These are phyloP conservation scores for Poteriospumella lacustris DNA, from an alignment of 108 stramenopile species.

Conservation along the genomic window DNA sequence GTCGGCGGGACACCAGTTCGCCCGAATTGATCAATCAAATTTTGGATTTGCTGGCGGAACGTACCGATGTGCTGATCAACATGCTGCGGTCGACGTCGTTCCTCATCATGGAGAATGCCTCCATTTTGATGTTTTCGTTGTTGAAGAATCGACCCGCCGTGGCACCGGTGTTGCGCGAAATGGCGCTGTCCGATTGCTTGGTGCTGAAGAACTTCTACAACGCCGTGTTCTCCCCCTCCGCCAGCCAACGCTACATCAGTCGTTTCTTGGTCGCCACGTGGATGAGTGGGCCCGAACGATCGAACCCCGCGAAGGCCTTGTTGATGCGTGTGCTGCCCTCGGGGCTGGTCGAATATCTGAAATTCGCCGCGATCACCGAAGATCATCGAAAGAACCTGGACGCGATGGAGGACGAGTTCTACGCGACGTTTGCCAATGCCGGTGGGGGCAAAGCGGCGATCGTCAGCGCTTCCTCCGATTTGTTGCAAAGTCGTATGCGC, in stretches of 20 bases:
- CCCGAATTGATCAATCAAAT: slow-evolving; percentile 8
- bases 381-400: slow-evolving; percentile 66
- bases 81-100: slow-evolving; percentile 59
- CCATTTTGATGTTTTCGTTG: slow-evolving; percentile 62
- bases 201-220: slow-evolving; percentile 68
- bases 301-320: slow-evolving; percentile 58
- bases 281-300: slow-evolving; percentile 54
- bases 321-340: slow-evolving; percentile 62
- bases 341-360: slow-evolving; percentile 65
- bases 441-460: background rate
- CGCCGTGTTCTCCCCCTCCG: slow-evolving; percentile 65
- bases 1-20: slow-evolving; percentile 24
- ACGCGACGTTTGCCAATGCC: slow-evolving; percentile 19
- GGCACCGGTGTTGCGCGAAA: slow-evolving; percentile 55
- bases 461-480: background rate
- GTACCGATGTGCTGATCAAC: slow-evolving; percentile 56
- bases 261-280: slow-evolving; percentile 71
- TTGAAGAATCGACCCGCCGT: slow-evolving; percentile 56
- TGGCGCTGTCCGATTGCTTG: slow-evolving; percentile 60
- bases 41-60: slow-evolving; percentile 29
- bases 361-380: slow-evolving; percentile 62
- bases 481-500: background rate
- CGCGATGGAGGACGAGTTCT: slow-evolving; percentile 55
- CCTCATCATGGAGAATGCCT: slow-evolving; percentile 69
- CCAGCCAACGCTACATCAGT: slow-evolving; percentile 63